Conservation (phyloP, 331 rosid genomes). For the Pyrus hybrid region DNA sequence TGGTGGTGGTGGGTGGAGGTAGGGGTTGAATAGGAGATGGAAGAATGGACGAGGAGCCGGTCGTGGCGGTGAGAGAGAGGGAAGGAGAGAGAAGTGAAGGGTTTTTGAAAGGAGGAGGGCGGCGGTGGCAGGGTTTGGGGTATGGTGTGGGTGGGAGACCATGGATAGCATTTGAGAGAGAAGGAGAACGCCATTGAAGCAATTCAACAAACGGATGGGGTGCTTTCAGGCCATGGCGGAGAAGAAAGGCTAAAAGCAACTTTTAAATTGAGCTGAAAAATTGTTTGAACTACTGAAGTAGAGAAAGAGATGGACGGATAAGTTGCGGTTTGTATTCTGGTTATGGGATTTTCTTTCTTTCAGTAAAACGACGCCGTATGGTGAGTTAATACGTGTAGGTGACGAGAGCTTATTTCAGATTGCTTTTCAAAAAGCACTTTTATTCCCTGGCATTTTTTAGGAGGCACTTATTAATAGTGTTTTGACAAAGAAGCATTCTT, state of each 20-base stretch:
- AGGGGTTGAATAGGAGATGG: conserved; percentile 12
- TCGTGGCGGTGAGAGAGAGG: conserved; percentile 20
- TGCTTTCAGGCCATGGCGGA: background rate
- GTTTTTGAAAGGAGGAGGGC: conserved; percentile 21
- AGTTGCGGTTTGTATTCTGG: background rate
- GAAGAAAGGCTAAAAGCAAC: background rate
- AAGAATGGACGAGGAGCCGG: conserved; percentile 12
- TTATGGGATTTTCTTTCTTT: background rate
- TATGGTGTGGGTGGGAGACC: conserved; percentile 18
- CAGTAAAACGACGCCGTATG: no score
- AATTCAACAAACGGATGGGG: conserved; percentile 21
- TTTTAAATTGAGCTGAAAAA: background rate
- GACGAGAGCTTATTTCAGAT: no score
- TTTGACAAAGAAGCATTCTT: no score
- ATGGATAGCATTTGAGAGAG: conserved; percentile 25
- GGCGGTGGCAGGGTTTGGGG: conserved; percentile 17
- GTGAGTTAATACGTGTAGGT: no score
- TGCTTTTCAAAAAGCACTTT: no score
- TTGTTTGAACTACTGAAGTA: background rate
- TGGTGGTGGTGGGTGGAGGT: conserved; percentile 15
- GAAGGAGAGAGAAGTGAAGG: conserved; percentile 6
- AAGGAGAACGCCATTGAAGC: conserved; percentile 48
- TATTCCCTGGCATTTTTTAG: no score
- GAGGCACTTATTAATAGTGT: no score
- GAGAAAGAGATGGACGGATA: background rate